Evolutionary conservation across 768 basidiomycete species (phyloP).

Genomic region (Kwoniella dejecticola): DNA sequence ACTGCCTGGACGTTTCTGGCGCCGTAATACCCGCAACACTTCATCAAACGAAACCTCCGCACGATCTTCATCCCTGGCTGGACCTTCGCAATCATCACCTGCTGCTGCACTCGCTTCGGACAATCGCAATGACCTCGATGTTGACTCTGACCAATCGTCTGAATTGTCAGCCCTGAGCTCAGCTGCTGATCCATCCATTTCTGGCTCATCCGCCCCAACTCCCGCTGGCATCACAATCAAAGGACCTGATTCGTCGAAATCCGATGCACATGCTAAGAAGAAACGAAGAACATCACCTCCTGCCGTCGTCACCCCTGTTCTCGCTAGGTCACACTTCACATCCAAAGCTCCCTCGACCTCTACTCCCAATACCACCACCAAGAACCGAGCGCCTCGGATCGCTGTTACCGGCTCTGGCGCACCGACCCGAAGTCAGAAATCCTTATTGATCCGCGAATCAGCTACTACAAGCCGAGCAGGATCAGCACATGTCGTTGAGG

Average conservation of each 20-base stretch:
- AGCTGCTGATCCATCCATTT: not conserved
- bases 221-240: not conserved
- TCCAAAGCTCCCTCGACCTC: not conserved
- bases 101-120: not conserved
- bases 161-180: conserved; percentile 15
- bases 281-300: conserved; percentile 16
- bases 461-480: conserved; percentile 5
- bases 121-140: not conserved
- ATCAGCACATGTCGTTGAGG: conserved; percentile 27
- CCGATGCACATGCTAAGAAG: conserved; percentile 19
- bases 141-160: not conserved
- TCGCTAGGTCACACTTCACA: not conserved
- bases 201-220: not conserved
- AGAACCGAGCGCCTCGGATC: conserved; percentile 4
- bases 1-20: not conserved
- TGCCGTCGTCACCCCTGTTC: not conserved
- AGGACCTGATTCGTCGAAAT: not conserved
- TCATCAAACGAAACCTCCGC: not conserved
- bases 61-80: not conserved
- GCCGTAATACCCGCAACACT: not conserved
- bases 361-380: not conserved
- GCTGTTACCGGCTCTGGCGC: not conserved
- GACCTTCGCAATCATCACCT: not conserved
- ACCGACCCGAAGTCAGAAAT: conserved; percentile 15
- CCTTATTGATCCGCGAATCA: conserved; percentile 4